Percentiles rank a stretch among this genome's conserved stretches.
These are phyloP conservation scores for Exophiala alcalophila DNA, from an alignment of 2,329 filamentous ascomycete genomes.

Conservation along the genomic window DNA sequence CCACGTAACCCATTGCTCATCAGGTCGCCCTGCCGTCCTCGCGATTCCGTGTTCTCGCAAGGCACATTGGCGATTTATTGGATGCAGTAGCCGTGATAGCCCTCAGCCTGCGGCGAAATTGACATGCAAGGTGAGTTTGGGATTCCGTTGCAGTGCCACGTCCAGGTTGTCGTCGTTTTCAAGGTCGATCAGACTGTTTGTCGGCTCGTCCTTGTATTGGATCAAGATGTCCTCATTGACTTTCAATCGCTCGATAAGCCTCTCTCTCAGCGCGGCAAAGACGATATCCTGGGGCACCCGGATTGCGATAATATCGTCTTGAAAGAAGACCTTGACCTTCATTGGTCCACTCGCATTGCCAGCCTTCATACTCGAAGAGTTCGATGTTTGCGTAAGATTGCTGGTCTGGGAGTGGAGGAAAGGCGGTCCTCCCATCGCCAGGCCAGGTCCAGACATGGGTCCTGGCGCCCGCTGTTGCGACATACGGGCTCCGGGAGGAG, in stretches of 20 bases:
- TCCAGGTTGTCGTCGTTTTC: conserved; percentile 79
- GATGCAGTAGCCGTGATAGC: not conserved
- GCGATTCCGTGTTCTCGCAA: no score
- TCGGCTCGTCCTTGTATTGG: conserved; percentile 81
- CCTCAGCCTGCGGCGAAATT: conserved; percentile 20
- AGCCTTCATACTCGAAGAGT: conserved; percentile 34
- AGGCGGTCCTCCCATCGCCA: conserved; percentile 38
- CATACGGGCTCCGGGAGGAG: conserved; percentile 36
- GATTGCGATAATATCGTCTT: conserved; percentile 87
- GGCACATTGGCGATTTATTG: conserved; percentile 1
- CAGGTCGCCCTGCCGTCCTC: conserved; percentile 19
- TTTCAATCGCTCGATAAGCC: conserved; percentile 80
- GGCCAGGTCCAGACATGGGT: conserved; percentile 30
- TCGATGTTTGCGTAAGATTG: conserved; percentile 50
- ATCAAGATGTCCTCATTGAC: conserved; percentile 70
- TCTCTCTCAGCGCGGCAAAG: conserved; percentile 74
- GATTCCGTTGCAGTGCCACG: conserved; percentile 74
- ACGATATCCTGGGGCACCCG: conserved; percentile 78
- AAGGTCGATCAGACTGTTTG: conserved; percentile 70
- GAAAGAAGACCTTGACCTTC: conserved; percentile 94
- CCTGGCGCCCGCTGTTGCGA: conserved; percentile 43
- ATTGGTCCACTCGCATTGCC: conserved; percentile 51
- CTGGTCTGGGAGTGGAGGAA: conserved; percentile 46
- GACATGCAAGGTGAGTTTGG: conserved; percentile 69
- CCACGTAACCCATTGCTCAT: conserved; percentile 25